Conservation (phyloP, 352 stramenopile genomes). For the Phytophthora agathidicida region DNA sequence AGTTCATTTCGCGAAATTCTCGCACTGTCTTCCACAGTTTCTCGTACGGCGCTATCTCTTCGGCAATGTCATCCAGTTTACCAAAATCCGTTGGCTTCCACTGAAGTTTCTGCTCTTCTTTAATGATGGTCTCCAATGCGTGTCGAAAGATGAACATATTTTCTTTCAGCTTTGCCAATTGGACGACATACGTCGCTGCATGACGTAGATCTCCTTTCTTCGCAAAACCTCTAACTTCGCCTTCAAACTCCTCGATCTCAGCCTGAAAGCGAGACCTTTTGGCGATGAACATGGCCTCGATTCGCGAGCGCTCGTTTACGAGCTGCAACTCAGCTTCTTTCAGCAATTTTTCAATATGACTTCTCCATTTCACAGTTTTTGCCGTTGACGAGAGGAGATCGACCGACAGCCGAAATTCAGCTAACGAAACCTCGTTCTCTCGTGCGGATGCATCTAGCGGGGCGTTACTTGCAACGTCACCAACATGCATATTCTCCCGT, state of each 20-base stretch:
- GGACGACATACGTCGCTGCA: conserved; percentile 75
- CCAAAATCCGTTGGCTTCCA: conserved; percentile 78
- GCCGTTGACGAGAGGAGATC: conserved; percentile 64
- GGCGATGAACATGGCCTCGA: conserved; percentile 74
- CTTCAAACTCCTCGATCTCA: conserved; percentile 81
- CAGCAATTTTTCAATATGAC: conserved; percentile 60
- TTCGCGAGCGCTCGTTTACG: conserved; percentile 63
- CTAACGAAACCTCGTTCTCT: neutral
- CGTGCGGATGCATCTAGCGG: neutral
- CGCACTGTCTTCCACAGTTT: conserved; percentile 73
- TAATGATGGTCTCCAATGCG: conserved; percentile 56
- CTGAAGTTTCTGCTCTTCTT: conserved; percentile 69
- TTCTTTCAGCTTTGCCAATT: conserved; percentile 78
- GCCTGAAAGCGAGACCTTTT: conserved; percentile 74
- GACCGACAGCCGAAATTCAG: conserved; percentile 25
- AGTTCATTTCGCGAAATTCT: conserved; percentile 79
- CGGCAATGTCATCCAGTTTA: conserved; percentile 75
- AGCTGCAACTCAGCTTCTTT: conserved; percentile 58
- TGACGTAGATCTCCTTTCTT: conserved; percentile 83
- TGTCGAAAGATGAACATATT: conserved; percentile 58
- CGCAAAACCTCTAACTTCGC: conserved; percentile 66
- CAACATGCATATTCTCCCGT: conserved; percentile 45
- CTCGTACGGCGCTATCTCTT: conserved; percentile 80
- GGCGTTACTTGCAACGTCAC: conserved; percentile 3
- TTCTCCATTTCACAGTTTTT: conserved; percentile 74